Conservation (phyloP, 1,284 basidiomycete species). For the Moesziomyces sp. region DNA sequence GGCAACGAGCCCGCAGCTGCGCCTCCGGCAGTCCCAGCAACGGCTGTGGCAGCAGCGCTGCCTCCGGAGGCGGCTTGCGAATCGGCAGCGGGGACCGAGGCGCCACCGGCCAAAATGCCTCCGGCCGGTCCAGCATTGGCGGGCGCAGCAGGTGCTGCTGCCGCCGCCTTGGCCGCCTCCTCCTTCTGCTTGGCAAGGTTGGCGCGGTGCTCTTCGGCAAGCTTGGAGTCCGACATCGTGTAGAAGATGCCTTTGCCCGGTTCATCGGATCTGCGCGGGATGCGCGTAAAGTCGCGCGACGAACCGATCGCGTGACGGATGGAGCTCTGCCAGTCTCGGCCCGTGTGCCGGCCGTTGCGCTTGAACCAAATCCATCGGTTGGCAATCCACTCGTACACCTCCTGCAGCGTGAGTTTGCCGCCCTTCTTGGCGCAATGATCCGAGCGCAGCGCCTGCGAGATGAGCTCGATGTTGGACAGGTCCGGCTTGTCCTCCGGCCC, state of each 20-base stretch:
- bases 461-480: slow-evolving; percentile 61
- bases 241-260: slow-evolving; percentile 66
- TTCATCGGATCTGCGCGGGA: slow-evolving; percentile 60
- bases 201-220: slow-evolving; percentile 50
- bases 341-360: slow-evolving; percentile 58
- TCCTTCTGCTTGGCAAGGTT: slow-evolving; percentile 47
- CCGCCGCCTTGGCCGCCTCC: slow-evolving; percentile 45
- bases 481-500: slow-evolving; percentile 60
- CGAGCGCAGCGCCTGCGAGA: slow-evolving; percentile 58
- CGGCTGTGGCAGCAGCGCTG: slow-evolving; percentile 12
- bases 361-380: slow-evolving; percentile 87
- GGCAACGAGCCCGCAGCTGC: slow-evolving; percentile 23
- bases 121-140: slow-evolving; percentile 3
- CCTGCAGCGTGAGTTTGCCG: slow-evolving; percentile 87
- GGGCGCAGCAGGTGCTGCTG: slow-evolving; percentile 11
- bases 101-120: slow-evolving; percentile 1
- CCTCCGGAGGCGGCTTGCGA: slow-evolving; percentile 4
- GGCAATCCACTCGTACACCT: slow-evolving; percentile 91
- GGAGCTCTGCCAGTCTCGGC: slow-evolving; percentile 64
- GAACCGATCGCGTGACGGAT: slow-evolving; percentile 64
- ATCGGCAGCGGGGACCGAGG: background rate
- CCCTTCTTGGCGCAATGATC: slow-evolving; percentile 70
- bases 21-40: slow-evolving; percentile 13
- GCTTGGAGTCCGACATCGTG: slow-evolving; percentile 54
- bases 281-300: slow-evolving; percentile 59